Percentiles rank a stretch among this genome's conserved stretches.
Evolutionary conservation across 1,284 basidiomycete species (phyloP).

Genomic region (Naganishia albida): DNA sequence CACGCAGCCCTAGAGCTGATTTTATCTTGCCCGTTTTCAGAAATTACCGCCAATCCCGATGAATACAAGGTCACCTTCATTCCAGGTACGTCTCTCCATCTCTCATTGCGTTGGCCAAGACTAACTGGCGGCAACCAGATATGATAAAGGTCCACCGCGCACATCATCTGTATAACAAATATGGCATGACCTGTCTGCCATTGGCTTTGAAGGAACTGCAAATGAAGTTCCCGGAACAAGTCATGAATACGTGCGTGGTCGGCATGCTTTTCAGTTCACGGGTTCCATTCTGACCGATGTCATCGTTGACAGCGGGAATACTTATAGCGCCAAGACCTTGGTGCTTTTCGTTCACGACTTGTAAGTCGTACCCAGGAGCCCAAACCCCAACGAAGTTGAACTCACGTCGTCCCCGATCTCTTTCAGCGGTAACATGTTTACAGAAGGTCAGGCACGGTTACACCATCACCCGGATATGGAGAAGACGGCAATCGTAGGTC

Average conservation of each 20-base stretch:
- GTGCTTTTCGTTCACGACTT: conserved; percentile 89
- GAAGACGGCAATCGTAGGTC: conserved; percentile 22
- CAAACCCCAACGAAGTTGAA: too few species aligned
- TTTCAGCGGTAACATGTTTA: conserved; percentile 25
- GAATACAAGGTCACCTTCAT: conserved; percentile 39
- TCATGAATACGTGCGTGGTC: conserved; percentile 66
- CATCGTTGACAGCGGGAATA: conserved; percentile 38
- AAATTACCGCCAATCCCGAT: conserved; percentile 30
- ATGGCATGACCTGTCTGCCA: conserved; percentile 77
- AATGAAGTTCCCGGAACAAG: conserved; percentile 70
- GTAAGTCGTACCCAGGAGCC: too few species aligned
- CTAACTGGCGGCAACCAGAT: conserved; percentile 55
- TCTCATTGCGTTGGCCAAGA: background rate
- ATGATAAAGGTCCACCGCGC: conserved; percentile 81
- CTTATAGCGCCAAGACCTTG: conserved; percentile 61
- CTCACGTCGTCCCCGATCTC: background rate
- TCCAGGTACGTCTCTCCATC: conserved; percentile 34
- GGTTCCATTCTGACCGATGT: background rate
- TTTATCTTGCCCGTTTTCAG: conserved; percentile 2
- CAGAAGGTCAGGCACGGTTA: conserved; percentile 13
- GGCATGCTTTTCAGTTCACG: background rate
- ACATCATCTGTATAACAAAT: conserved; percentile 69
- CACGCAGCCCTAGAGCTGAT: background rate
- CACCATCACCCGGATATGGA: conserved; percentile 26
- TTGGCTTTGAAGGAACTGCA: conserved; percentile 67